These are phyloP conservation scores for Litsea cubeba DNA, from an alignment of 164 flowering plant species.

Conservation along the genomic window DNA sequence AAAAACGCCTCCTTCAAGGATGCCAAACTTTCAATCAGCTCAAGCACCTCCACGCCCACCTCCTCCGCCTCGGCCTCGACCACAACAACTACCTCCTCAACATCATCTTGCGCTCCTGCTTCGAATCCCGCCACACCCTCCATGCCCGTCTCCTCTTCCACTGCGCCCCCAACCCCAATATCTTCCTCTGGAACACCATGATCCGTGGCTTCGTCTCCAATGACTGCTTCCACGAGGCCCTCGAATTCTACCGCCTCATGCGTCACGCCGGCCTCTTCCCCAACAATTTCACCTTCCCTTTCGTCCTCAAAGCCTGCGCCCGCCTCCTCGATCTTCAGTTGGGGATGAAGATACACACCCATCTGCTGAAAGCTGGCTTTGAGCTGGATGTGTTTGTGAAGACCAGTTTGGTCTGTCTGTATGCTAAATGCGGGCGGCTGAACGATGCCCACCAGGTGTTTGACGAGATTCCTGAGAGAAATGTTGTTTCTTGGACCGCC, in stretches of 20 bases:
- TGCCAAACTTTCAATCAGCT: slow-evolving; percentile 20
- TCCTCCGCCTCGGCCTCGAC: slow-evolving; percentile 20
- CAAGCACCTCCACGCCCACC: slow-evolving; percentile 21
- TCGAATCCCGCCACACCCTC: slow-evolving; percentile 12
- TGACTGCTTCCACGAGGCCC: slow-evolving; percentile 13
- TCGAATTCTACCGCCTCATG: slow-evolving; percentile 25
- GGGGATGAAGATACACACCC: slow-evolving; percentile 25
- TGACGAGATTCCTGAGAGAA: slow-evolving; percentile 23
- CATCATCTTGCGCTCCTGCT: slow-evolving; percentile 15
- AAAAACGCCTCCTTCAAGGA: slow-evolving; percentile 14
- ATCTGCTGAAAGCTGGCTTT: slow-evolving; percentile 27
- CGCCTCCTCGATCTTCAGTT: slow-evolving; percentile 12
- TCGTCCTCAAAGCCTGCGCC: slow-evolving; percentile 29
- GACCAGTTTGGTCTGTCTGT: slow-evolving; percentile 27
- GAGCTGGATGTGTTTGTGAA: slow-evolving; percentile 25
- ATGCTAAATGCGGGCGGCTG: slow-evolving; percentile 16
- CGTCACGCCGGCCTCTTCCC: slow-evolving; percentile 14
- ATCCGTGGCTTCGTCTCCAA: slow-evolving; percentile 26
- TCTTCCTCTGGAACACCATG: slow-evolving; percentile 33
- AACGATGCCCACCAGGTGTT: slow-evolving; percentile 20
- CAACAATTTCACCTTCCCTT: slow-evolving; percentile 32
- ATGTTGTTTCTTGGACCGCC: slow-evolving; percentile 33
- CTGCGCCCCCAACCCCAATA: slow-evolving; percentile 16
- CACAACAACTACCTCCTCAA: slow-evolving; percentile 22
- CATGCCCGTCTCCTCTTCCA: slow-evolving; percentile 20